Base-by-base conservation (phyloP, 345 rosid species). In the Punica granatum region DNA sequence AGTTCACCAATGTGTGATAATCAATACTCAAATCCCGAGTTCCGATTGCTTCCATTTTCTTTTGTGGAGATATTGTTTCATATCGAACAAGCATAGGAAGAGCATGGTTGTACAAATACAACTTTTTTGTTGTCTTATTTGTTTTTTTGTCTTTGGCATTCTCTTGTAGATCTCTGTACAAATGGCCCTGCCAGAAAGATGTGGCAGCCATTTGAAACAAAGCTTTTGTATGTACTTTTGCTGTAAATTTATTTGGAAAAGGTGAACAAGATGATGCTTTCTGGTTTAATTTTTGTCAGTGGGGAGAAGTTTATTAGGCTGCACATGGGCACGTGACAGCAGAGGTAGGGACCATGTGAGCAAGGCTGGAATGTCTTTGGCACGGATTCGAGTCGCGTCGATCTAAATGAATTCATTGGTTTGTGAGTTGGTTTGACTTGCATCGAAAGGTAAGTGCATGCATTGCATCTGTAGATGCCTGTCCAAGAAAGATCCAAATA, bases 271-370 rank as follows among this genome's bases (percentile, higher is more conserved):
- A 54, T 54, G 60, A 54, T 26, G 32, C 60, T 32, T 28, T 54
- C 23, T 53, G 4, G 4, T 49, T 18, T 49, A n/a, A n/a, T 49
- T 10, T 18, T 31, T 21, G 16, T 44, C 62, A 23, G 21, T 19
- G 34, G 8, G 23, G 43, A 58, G 28, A 37, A 35, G 49, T 60
- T 26, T 33, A 18, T 59, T 11, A 18, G 39, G 32, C 35, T 43
- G 61, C 62, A 62, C 72, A 69, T 69, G 72, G 60, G 54, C 21
- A 69, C 25, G 67, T 69, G 72, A 62, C 30, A 21, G 36, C 10
- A 51, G 60, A 15, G 34, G 33, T 49, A 4, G 61, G 67, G 72
- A 35, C 67, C 67, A 69, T 34, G 60, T 69, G 72, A 62, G 60
- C 72, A 56, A 42, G 53, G 39, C 65, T 41, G 64, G 54, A 43